Percentiles rank a stretch among this genome's conserved stretches.
phyloP scores from a whole-genome alignment of 805 yeast species.

The Naumovozyma dairenensis region DNA sequence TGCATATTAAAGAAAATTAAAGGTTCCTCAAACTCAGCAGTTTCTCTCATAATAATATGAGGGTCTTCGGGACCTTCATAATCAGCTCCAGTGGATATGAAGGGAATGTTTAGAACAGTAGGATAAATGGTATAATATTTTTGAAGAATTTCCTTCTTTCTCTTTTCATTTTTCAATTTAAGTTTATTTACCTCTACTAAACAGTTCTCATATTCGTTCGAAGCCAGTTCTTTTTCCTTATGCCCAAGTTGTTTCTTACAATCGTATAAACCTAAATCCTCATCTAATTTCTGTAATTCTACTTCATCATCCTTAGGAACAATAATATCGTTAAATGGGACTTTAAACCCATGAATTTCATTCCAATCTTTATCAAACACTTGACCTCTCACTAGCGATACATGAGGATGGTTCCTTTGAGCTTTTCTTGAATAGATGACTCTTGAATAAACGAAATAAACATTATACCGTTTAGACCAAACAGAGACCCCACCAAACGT shows the following conservation, averaged over 20 bases:
- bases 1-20: conserved; percentile 1
- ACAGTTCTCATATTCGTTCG: conserved; percentile 13
- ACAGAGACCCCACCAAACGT: conserved; percentile 42
- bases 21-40: conserved; percentile 1
- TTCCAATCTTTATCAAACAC: conserved; percentile 38
- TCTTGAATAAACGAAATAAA: conserved; percentile 42
- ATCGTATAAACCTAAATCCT: conserved; percentile 19
- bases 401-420: conserved; percentile 30
- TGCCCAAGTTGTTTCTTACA: conserved; percentile 9
- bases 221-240: conserved; percentile 3
- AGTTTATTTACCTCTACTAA: conserved; percentile 11
- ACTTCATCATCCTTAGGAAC: conserved; percentile 19
- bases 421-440: conserved; percentile 31
- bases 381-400: conserved; percentile 34
- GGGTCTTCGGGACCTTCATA: conserved; percentile 8
- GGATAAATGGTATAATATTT: conserved; percentile 7
- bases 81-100: background rate
- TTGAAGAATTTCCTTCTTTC: conserved; percentile 4
- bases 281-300: conserved; percentile 18
- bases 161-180: conserved; percentile 10
- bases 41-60: conserved; percentile 2
- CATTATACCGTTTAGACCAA: conserved; percentile 40
- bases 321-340: conserved; percentile 24
- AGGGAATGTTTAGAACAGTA: conserved; percentile 2
- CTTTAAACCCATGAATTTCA: conserved; percentile 13